Conservation (phyloP, 805 yeast genomes). For the Starmerella geochares region DNA sequence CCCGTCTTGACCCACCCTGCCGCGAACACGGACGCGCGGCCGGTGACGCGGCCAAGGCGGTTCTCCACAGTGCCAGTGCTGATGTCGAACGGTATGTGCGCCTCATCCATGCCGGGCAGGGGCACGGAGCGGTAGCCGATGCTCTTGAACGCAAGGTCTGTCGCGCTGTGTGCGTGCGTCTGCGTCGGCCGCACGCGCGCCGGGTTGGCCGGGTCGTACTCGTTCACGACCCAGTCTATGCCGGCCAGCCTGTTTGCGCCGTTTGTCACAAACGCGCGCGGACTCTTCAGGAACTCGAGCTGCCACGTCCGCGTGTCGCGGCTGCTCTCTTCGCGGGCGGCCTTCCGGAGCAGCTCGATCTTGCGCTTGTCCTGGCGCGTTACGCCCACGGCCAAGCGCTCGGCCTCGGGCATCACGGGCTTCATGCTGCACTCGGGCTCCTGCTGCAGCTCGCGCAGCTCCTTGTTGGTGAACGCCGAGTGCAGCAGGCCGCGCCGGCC, state of each 20-base stretch:
- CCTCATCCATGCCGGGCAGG: constrained; percentile 45
- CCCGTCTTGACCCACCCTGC: constrained; percentile 89
- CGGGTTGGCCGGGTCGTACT: constrained; percentile 30
- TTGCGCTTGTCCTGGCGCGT: constrained; percentile 23
- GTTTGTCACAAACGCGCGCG: constrained; percentile 39
- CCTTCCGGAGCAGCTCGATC: constrained; percentile 17
- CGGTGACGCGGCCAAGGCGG: constrained; percentile 17
- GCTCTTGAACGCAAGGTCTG: constrained; percentile 66
- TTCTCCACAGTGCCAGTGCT: constrained; percentile 31
- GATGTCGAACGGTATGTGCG: constrained; percentile 41
- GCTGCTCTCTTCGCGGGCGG: neutral
- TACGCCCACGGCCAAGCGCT: neutral
- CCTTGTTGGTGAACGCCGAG: constrained; percentile 86
- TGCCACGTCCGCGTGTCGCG: constrained; percentile 43
- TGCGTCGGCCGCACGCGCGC: constrained; percentile 35
- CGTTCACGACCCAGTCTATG: constrained; percentile 43
- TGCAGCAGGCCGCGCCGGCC: constrained; percentile 81
- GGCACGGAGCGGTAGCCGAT: constrained; percentile 73
- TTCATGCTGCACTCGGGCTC: constrained; percentile 21
- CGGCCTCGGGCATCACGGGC: constrained; percentile 15
- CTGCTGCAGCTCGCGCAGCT: constrained; percentile 66
- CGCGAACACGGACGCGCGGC: constrained; percentile 41
- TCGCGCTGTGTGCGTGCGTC: constrained; percentile 28
- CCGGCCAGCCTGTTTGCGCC: constrained; percentile 36
- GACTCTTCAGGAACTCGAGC: constrained; percentile 59